Evolutionary conservation across 345 rosid genomes (phyloP).

Genomic region (Salix suchowensis): DNA sequence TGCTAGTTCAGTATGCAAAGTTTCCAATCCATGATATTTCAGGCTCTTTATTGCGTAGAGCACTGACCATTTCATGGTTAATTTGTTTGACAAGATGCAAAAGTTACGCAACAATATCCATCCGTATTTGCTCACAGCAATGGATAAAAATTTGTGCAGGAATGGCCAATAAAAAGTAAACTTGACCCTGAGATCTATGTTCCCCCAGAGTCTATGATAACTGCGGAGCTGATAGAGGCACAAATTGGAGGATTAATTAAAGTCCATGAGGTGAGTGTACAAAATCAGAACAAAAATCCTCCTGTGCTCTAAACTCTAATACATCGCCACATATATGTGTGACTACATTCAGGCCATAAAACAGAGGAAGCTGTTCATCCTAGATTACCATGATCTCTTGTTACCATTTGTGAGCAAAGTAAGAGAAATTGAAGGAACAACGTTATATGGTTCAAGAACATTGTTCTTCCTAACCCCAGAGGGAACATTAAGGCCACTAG

Average conservation of each 20-base stretch:
- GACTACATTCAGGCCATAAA: constrained; percentile 9
- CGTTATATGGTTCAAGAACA: constrained; percentile 24
- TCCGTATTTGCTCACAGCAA: background rate
- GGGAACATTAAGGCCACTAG: constrained; percentile 20
- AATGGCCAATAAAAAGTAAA: background rate
- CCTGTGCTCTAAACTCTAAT: background rate
- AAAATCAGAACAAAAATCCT: background rate
- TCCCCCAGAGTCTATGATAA: background rate
- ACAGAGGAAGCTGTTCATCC: constrained; percentile 20
- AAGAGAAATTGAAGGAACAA: constrained; percentile 11
- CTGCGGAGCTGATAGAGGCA: background rate
- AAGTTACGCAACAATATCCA: background rate
- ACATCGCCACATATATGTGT: background rate
- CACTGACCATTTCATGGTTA: no score
- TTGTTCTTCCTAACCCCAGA: constrained; percentile 19
- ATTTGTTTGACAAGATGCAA: background rate
- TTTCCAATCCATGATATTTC: no score
- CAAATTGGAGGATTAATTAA: background rate
- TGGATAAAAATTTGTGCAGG: background rate
- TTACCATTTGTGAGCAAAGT: constrained; percentile 22
- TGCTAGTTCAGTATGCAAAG: no score
- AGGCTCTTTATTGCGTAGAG: no score
- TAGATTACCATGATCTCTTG: constrained; percentile 25
- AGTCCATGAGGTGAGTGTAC: background rate
- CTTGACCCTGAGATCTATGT: background rate